Evolutionary conservation across 768 basidiomycete species (phyloP).

Genomic region (Pleurotus sapidus): DNA sequence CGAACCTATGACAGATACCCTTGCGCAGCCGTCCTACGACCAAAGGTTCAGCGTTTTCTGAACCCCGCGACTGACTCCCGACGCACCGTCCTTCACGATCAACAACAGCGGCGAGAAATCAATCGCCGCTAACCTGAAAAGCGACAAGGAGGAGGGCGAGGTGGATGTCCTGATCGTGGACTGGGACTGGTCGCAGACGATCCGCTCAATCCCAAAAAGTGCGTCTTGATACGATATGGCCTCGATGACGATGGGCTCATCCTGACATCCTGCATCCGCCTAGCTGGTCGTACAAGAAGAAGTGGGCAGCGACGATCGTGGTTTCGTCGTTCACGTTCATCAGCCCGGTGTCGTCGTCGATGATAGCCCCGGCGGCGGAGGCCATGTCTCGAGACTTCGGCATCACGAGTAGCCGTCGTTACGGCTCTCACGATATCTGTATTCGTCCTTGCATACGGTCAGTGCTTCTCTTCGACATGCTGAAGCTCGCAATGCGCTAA

Average conservation of each 20-base stretch:
- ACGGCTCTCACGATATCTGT: slow-evolving; percentile 59
- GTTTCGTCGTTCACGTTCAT: slow-evolving; percentile 36
- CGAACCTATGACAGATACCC: too few relatives aligned
- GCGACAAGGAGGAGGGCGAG: background rate
- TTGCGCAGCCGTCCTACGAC: background rate
- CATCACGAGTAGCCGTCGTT: slow-evolving; percentile 42
- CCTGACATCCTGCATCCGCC: slow-evolving; percentile 45
- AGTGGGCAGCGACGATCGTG: too few relatives aligned
- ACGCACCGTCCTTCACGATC: background rate
- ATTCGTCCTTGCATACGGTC: slow-evolving; percentile 55
- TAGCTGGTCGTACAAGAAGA: slow-evolving; percentile 17
- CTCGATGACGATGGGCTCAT: background rate
- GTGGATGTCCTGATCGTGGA: slow-evolving; percentile 38
- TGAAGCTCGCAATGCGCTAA: background rate
- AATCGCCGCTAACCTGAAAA: too few relatives aligned
- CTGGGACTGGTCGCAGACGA: slow-evolving; percentile 66
- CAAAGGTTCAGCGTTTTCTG: background rate
- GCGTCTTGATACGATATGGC: slow-evolving; percentile 29
- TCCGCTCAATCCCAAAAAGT: slow-evolving; percentile 60
- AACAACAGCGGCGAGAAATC: background rate
- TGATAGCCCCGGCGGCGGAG: slow-evolving; percentile 63
- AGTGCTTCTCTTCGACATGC: slow-evolving; percentile 13
- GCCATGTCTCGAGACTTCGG: slow-evolving; percentile 53
- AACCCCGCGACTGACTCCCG: background rate
- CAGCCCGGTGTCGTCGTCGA: slow-evolving; percentile 66